Conservation (phyloP, 441 rosid species). For the Croton laevigatus region DNA sequence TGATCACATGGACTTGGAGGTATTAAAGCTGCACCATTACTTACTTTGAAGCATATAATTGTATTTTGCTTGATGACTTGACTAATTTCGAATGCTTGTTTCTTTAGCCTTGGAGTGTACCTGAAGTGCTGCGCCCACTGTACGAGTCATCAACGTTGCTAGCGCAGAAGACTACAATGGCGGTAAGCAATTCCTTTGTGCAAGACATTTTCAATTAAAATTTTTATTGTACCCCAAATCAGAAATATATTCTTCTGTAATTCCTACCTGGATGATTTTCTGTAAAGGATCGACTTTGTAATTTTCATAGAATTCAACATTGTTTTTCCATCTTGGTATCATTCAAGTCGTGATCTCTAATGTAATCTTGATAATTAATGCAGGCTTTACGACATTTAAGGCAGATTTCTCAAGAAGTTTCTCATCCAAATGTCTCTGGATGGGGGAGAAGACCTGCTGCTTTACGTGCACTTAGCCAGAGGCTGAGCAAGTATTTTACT, state of each 20-base stretch:
- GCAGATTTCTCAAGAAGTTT: slow-evolving; percentile 86
- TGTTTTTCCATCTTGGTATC: background rate
- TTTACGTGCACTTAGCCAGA: slow-evolving; percentile 81
- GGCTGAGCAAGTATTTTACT: slow-evolving; percentile 74
- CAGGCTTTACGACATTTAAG: slow-evolving; percentile 90
- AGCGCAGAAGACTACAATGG: slow-evolving; percentile 93
- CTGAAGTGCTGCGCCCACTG: slow-evolving; percentile 91
- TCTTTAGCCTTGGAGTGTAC: slow-evolving; percentile 85
- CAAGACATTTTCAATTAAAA: slow-evolving; percentile 2
- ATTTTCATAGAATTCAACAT: background rate
- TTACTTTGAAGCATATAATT: slow-evolving; percentile 8
- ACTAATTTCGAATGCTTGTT: background rate
- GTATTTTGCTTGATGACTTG: slow-evolving; percentile 10
- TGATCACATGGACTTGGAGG: slow-evolving; percentile 97
- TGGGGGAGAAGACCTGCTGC: slow-evolving; percentile 99
- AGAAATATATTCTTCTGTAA: background rate
- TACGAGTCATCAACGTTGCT: slow-evolving; percentile 89
- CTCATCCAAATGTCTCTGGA: slow-evolving; percentile 75
- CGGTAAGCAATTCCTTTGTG: slow-evolving; percentile 46
- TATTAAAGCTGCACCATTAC: slow-evolving; percentile 13
- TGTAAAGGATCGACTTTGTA: background rate
- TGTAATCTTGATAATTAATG: slow-evolving; percentile 6
- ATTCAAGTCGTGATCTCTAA: slow-evolving; percentile 9
- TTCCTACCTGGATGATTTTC: background rate
- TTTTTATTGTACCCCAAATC: background rate